These are phyloP conservation scores for Phytophthora fragariae DNA, from an alignment of 352 stramenopile genomes.

Conservation along the genomic window DNA sequence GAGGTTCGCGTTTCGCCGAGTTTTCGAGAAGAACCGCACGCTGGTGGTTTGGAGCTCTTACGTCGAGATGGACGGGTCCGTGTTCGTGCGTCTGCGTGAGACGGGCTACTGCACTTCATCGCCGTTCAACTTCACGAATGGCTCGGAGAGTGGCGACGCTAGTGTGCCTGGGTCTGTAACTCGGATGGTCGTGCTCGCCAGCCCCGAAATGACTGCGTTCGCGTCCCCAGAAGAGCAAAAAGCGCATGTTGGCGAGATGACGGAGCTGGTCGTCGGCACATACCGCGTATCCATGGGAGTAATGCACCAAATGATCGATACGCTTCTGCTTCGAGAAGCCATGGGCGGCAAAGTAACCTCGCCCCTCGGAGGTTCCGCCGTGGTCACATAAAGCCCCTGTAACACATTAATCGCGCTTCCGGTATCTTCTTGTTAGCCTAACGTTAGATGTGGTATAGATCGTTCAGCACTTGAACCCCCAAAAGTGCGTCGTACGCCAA, in stretches of 20 bases:
- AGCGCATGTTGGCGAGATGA: conserved; percentile 55
- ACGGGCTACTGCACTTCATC: conserved; percentile 38
- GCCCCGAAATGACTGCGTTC: conserved; percentile 33
- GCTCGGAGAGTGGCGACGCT: background rate
- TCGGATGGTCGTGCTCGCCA: conserved; percentile 27
- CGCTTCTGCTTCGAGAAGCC: conserved; percentile 43
- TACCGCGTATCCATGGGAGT: conserved; percentile 52
- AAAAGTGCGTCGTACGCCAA: too few relatives aligned
- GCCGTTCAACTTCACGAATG: conserved; percentile 12
- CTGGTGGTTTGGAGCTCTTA: conserved; percentile 42
- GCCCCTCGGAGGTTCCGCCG: background rate
- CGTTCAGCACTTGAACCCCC: too few relatives aligned
- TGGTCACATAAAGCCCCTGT: background rate
- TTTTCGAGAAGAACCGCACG: conserved; percentile 30
- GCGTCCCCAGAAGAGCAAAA: conserved; percentile 17
- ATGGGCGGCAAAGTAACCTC: conserved; percentile 26
- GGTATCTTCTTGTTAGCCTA: conserved; percentile 28
- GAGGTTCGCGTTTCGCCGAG: conserved; percentile 36
- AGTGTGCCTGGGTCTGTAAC: conserved; percentile 28
- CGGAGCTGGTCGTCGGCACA: conserved; percentile 54
- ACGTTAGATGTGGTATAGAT: conserved; percentile 17
- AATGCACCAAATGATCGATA: conserved; percentile 53
- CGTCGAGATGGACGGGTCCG: conserved; percentile 43
- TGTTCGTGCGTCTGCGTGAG: conserved; percentile 50
- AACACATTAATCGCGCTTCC: too few relatives aligned